Evolutionary conservation across 495 filamentous ascomycete genomes (phyloP), one percentile per base, ranked within the genome.

Genomic region (Aspergillus ostianus): DNA sequence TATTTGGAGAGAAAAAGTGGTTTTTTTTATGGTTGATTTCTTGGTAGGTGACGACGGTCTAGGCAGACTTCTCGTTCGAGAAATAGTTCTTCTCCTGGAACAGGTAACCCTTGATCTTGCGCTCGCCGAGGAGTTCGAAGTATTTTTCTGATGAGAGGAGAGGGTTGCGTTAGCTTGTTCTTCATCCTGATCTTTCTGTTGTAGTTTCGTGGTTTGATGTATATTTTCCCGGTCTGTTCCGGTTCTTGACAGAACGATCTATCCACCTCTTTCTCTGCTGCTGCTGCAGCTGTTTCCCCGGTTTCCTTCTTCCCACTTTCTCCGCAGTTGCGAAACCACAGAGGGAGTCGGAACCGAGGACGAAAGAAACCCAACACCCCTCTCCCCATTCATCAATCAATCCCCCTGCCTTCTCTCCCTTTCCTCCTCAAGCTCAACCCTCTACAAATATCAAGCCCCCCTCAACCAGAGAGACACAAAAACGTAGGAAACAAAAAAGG

Each of bases 81-180:
- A 89, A 78, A 72, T 90, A 90, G 77, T 97, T 96, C 78, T 94
- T 90, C 82, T 97, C 92, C 78, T 93, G 82, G 66, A 93, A 94
- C 49, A 93, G 71, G 72, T 96, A 97, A 64, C 94, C 94, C 78
- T 84, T 87, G 67, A 97, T 80, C 78, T 91, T 90, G 67, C 88
- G 79, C 59, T 92, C 87, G 75, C 87, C 87, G 71, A 98, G 80
- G 56, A 97, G 78, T 72, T 96, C 89, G 64, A 98, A 86, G 77
- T 98, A 98, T 68, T 91, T 88, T 70, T 97, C 94, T 98, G 67
- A 52, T 59, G 6, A 41, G 10, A 41, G 10, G 5, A 5, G 13
- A 15, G 36, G 13, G 2, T 41, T 4, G 36, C 36, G 36, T 41
- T 41, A 32, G 30, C 30, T 32, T 32, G 29, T 30, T 8, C 29